Evolutionary conservation across 768 basidiomycete species (phyloP).

Genomic region (Amanita rimosa): DNA sequence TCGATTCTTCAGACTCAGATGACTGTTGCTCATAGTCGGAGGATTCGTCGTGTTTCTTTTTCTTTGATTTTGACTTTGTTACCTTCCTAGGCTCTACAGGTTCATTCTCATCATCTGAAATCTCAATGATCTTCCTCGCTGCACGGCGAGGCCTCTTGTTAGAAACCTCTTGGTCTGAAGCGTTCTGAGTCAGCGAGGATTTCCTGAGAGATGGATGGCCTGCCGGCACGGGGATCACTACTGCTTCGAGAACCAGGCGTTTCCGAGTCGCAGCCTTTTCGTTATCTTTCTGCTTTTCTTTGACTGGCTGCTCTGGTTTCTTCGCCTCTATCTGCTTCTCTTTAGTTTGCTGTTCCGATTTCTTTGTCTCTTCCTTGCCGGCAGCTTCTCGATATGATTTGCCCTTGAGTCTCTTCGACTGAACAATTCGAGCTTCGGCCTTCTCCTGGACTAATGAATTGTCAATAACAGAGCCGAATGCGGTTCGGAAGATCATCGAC

Average conservation of each 20-base stretch:
- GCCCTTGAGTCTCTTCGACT: conserved; percentile 65
- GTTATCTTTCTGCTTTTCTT: background rate
- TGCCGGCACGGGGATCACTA: conserved; percentile 34
- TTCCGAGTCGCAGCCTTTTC: conserved; percentile 3
- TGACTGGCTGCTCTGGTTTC: background rate
- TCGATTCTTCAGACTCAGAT: conserved; percentile 20
- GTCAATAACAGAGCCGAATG: conserved; percentile 1
- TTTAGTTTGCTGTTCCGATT: background rate
- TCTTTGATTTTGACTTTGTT: conserved; percentile 16
- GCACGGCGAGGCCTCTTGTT: conserved; percentile 29
- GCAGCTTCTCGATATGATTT: conserved; percentile 58
- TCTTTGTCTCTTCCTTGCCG: conserved; percentile 23
- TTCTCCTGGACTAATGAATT: conserved; percentile 36
- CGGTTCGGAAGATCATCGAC: conserved; percentile 11
- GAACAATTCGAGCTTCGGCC: conserved; percentile 30
- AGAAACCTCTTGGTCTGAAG: conserved; percentile 25
- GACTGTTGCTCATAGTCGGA: conserved; percentile 30
- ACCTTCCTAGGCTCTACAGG: conserved; percentile 21
- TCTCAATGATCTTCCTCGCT: conserved; percentile 28
- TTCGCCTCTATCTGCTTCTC: background rate
- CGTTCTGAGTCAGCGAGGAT: conserved; percentile 19
- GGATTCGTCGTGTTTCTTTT: conserved; percentile 12
- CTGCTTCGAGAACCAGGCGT: conserved; percentile 30
- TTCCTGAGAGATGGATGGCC: conserved; percentile 11
- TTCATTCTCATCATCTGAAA: conserved; percentile 39